phyloP scores from a whole-genome alignment of 148 eudicot genomes.

The Dianthus caryophyllus region DNA sequence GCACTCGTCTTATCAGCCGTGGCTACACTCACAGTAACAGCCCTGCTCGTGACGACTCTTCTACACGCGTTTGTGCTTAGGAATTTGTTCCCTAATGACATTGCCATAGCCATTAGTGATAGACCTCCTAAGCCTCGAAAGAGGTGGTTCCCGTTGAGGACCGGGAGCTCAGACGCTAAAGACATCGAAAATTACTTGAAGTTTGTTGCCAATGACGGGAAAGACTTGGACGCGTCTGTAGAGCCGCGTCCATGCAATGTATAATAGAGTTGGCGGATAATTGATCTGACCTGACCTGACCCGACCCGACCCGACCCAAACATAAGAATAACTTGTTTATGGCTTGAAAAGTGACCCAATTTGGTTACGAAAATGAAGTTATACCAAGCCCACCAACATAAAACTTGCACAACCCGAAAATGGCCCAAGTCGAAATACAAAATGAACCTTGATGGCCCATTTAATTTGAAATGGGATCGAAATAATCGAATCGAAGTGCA shows the following conservation, averaged over 20 bases:
- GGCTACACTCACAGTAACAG: constrained; percentile 47
- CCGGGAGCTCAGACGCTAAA: constrained; percentile 40
- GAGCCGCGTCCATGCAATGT: neutral
- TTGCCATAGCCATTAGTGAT: constrained; percentile 74
- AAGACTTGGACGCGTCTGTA: constrained; percentile 37
- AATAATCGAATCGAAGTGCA: no score
- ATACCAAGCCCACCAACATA: no score
- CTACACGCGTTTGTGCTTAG: constrained; percentile 59
- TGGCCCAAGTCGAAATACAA: no score
- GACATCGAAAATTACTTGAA: constrained; percentile 48
- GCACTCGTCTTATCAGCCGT: constrained; percentile 36
- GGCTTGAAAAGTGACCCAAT: no score
- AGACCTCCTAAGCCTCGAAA: constrained; percentile 40
- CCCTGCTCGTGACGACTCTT: constrained; percentile 54
- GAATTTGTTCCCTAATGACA: constrained; percentile 85
- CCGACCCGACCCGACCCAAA: no score
- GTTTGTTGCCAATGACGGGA: constrained; percentile 26
- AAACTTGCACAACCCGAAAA: no score
- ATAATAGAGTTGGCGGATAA: no score
- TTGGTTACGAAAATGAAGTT: no score
- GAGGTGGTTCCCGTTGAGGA: constrained; percentile 49
- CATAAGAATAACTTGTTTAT: no score
- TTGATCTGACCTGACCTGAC: no score
- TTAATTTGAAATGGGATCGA: no score
- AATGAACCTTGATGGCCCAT: no score